A percentile compares a stretch with the other conserved stretches of the same genome.
Evolutionary conservation across 441 rosid species (phyloP).

Genomic region (California macrophylla): DNA sequence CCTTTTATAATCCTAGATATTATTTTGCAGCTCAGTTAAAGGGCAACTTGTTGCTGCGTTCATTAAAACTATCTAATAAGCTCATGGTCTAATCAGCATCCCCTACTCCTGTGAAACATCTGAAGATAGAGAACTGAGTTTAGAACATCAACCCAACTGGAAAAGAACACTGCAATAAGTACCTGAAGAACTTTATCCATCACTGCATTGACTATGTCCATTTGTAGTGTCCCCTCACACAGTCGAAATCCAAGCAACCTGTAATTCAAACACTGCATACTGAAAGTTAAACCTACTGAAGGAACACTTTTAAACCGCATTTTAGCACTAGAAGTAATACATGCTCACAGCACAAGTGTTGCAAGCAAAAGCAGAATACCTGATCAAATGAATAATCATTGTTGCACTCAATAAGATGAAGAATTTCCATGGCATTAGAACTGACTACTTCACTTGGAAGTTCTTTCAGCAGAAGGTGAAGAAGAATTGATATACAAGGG

Average conservation of each 20-base stretch:
- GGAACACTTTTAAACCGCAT: conserved; percentile 1
- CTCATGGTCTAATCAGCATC: not conserved
- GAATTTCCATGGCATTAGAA: conserved; percentile 49
- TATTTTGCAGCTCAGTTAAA: not conserved
- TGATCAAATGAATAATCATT: conserved; percentile 60
- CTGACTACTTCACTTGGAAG: conserved; percentile 60
- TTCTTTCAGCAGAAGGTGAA: conserved; percentile 68
- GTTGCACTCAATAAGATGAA: conserved; percentile 59
- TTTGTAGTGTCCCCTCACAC: conserved; percentile 39
- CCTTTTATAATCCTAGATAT: not conserved
- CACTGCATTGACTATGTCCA: conserved; percentile 32
- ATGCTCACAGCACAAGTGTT: conserved; percentile 5
- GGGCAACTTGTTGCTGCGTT: not conserved
- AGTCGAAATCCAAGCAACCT: conserved; percentile 79
- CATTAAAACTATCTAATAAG: not conserved
- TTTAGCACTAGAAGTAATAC: not conserved
- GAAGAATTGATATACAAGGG: conserved; percentile 58
- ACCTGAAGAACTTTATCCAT: conserved; percentile 64
- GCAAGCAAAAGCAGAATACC: conserved; percentile 31
- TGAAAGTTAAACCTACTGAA: conserved; percentile 5
- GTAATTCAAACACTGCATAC: conserved; percentile 52
- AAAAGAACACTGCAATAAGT: conserved; percentile 14
- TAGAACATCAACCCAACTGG: conserved; percentile 2
- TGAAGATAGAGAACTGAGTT: not conserved
- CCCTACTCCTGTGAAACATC: not conserved